Evolutionary conservation across 139 green algal species (phyloP), one percentile per base, ranked within the genome.

Genomic region (Chlamydomonas sp.): DNA sequence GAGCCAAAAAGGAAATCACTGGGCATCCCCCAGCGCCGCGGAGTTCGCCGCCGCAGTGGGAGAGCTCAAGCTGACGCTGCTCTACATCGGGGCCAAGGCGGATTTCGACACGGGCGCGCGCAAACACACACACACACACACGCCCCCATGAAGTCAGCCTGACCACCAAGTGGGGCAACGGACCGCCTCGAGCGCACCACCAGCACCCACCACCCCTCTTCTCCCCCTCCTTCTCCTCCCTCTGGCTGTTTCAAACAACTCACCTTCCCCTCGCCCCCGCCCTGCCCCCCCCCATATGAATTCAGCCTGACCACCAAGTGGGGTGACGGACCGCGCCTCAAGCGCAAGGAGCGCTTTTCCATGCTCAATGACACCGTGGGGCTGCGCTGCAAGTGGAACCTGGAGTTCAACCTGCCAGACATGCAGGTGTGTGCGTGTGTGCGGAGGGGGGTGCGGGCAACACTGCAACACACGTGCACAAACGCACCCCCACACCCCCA

Each of bases 401-500:
- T 87, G 49, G 76, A 83, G 37, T 58, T 71, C 31, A 72, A 87
- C 36, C 72, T 87, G 24, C 81, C 81, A 13, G 75, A 87, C 67
- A 67, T 83, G 61, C 75, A 83, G 62, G 81, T 77, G 81, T 86
- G 74, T 68, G 80, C 29, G 24, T 58, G 10, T 29, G n/a, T n/a
- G n/a, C n/a, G n/a, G n/a, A n/a, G n/a, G n/a, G n/a, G n/a, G n/a
- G n/a, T n/a, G n/a, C n/a, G n/a, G n/a, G n/a, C n/a, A n/a, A n/a
- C n/a, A n/a, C n/a, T n/a, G n/a, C n/a, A n/a, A n/a, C n/a, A n/a
- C n/a, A n/a, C n/a, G n/a, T n/a, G n/a, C n/a, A n/a, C n/a, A n/a
- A n/a, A n/a, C n/a, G n/a, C n/a, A n/a, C n/a, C n/a, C n/a, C n/a
- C n/a, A n/a, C n/a, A n/a, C n/a, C n/a, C n/a, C n/a, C n/a, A n/a